These are phyloP conservation scores for Trametes polyzona DNA, from an alignment of 1,284 basidiomycete genomes.

Conservation along the genomic window DNA sequence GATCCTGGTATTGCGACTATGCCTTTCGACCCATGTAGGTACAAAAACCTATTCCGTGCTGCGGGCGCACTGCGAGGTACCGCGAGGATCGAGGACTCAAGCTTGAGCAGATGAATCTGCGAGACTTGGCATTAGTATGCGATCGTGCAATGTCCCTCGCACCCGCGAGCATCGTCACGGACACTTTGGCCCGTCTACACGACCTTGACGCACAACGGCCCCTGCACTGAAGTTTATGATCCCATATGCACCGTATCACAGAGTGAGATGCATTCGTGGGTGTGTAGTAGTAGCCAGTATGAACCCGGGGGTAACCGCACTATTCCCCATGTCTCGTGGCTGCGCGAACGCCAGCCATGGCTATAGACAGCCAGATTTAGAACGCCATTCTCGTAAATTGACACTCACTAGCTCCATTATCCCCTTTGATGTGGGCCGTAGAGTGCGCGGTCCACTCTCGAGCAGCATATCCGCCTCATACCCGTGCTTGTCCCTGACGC, in stretches of 20 bases:
- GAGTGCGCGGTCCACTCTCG: conserved; percentile 84
- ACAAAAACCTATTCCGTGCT: conserved; percentile 76
- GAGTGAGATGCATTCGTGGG: too few relatives aligned
- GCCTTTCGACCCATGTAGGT: conserved; percentile 56
- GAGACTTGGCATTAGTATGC: not conserved
- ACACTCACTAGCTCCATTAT: conserved; percentile 82
- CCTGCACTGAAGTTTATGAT: too few relatives aligned
- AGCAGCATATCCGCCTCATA: conserved; percentile 54
- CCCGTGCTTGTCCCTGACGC: conserved; percentile 43
- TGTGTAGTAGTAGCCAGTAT: too few relatives aligned
- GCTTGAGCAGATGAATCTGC: conserved; percentile 76
- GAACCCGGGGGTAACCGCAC: too few relatives aligned
- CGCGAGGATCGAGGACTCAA: conserved; percentile 62
- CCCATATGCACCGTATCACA: too few relatives aligned
- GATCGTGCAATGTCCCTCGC: too few relatives aligned
- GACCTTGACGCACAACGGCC: too few relatives aligned
- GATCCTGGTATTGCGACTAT: conserved; percentile 52
- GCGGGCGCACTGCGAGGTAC: conserved; percentile 70
- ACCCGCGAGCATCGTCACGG: too few relatives aligned
- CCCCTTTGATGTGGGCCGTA: conserved; percentile 73
- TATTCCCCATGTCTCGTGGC: too few relatives aligned
- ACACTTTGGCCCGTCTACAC: too few relatives aligned
- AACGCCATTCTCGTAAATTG: not conserved
- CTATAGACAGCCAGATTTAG: too few relatives aligned
- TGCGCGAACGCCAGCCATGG: too few relatives aligned